Evolutionary conservation across 2,329 filamentous ascomycete species (phyloP).

Genomic region (Cordyceps farinosa): DNA sequence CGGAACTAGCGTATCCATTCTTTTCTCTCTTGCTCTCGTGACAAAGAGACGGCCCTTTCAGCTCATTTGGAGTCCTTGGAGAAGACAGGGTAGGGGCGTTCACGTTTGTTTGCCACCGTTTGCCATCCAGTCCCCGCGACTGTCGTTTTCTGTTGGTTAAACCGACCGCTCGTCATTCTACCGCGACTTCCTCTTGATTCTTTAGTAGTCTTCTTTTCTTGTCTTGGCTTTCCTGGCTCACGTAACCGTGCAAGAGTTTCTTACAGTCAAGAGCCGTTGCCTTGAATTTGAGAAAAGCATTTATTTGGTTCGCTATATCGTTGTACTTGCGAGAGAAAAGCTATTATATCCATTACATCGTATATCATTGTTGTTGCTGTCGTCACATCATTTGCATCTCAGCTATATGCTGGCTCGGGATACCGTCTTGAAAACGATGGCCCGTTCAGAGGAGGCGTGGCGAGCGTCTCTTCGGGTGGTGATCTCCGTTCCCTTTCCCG

Average conservation of each 20-base stretch:
- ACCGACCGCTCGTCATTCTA: neutral
- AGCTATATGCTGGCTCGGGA: slow-evolving; percentile 34
- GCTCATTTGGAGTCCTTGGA: neutral
- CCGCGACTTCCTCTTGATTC: neutral
- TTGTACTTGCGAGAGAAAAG: neutral
- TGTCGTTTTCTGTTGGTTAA: neutral
- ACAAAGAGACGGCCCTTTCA: neutral
- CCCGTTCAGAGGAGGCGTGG: slow-evolving; percentile 31
- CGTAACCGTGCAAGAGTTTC: neutral
- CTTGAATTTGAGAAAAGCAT: neutral
- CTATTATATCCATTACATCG: neutral
- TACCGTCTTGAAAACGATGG: slow-evolving; percentile 36
- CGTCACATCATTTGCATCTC: slow-evolving; percentile 15
- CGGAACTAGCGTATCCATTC: neutral
- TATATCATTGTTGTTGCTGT: slow-evolving; percentile 8
- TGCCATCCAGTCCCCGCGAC: neutral
- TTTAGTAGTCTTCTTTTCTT: neutral
- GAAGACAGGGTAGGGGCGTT: no score
- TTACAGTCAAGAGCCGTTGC: neutral
- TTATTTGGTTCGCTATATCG: neutral
- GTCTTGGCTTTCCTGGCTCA: no score
- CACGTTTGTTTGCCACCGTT: no score
- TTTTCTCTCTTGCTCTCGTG: neutral
- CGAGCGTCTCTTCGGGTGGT: slow-evolving; percentile 28
- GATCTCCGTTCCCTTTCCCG: slow-evolving; percentile 31